Percentiles rank a stretch among this genome's conserved stretches.
Conservation (phyloP, 108 stramenopile species). For the Epipyxis sp. region DNA sequence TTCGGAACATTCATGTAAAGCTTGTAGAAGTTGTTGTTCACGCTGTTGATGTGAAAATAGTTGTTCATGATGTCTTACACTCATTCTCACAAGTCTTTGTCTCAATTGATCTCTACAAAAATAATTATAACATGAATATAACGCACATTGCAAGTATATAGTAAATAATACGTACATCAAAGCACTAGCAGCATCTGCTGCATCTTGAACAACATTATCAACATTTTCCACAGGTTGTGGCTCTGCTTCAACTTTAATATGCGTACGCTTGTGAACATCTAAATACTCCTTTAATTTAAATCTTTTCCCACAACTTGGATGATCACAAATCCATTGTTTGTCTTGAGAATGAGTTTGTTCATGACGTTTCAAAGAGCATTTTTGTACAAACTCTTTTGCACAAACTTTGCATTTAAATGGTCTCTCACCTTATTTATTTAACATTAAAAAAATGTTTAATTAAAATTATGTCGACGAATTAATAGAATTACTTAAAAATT, state of each 20-base stretch:
- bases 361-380: slow-evolving; percentile 30
- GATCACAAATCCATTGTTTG: slow-evolving; percentile 30
- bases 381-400: slow-evolving; percentile 29
- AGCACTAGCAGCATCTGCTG: slow-evolving; percentile 20
- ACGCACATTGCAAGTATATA: background rate
- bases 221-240: slow-evolving; percentile 22
- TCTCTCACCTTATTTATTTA: too few relatives aligned
- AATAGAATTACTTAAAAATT: too few relatives aligned
- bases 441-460: too few relatives aligned
- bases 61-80: slow-evolving; percentile 28
- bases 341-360: slow-evolving; percentile 33
- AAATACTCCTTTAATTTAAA: slow-evolving; percentile 33
- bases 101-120: slow-evolving; percentile 23
- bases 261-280: slow-evolving; percentile 29
- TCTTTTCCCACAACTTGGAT: slow-evolving; percentile 26
- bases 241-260: slow-evolving; percentile 28
- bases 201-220: slow-evolving; percentile 24
- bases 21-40: slow-evolving; percentile 20
- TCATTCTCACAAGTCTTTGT: slow-evolving; percentile 30
- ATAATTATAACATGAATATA: background rate
- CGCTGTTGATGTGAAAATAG: slow-evolving; percentile 20
- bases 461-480: too few relatives aligned
- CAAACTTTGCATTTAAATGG: slow-evolving; percentile 31
- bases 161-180: slow-evolving; percentile 17
- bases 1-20: slow-evolving; percentile 11